Evolutionary conservation across 179 eudicot genomes (phyloP), one percentile per base, ranked within the genome.

Genomic region (Beta corolliflora): DNA sequence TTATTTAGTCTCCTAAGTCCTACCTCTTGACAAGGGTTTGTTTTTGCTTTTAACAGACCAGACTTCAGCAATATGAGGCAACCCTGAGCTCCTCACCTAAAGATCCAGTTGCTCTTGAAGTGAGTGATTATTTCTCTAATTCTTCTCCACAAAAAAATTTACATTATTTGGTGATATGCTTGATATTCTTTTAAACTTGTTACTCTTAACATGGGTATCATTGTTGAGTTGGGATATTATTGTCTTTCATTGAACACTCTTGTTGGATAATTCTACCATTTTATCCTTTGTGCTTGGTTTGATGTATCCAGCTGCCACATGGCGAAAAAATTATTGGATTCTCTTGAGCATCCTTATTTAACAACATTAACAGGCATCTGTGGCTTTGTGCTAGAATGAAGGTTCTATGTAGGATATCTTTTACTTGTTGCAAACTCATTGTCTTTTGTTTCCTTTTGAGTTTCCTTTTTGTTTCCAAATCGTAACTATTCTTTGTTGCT

Each of bases 71-170:
- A 81, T 96, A 75, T 74, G 97, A 93, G 88, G 83, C 88, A 81
- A 85, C 89, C 44, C 92, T 94, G 84, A 82, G 69, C 77, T 81
- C 82, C 79, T 90, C 97, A 59, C 98, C 98, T 53, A 91, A 90
- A 85, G 97, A 94, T 88, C 81, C 89, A 21, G 81, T 50, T 54
- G 91, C 97, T 80, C 93, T 94, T 68, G 98, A 96, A 85, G 99
- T 94, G 80, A 92, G 97, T 91, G 48, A 58, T 75, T 73, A 11
- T 25, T 5, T 54, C 14, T 55, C 2, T 36, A 11, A 7, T 14
- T 25, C 15, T 7, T 29, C 19, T 11, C 21, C 74, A 66, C 14
- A 67, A 29, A 75, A 78, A 18, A 7, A 31, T 52, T 65, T 70
- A 6, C 16, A 16, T 53, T 25, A 21, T 65, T 41, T 41, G 21